Evolutionary conservation across 208 protist species (phyloP).

Genomic region (Acanthamoeba rhysodes): DNA sequence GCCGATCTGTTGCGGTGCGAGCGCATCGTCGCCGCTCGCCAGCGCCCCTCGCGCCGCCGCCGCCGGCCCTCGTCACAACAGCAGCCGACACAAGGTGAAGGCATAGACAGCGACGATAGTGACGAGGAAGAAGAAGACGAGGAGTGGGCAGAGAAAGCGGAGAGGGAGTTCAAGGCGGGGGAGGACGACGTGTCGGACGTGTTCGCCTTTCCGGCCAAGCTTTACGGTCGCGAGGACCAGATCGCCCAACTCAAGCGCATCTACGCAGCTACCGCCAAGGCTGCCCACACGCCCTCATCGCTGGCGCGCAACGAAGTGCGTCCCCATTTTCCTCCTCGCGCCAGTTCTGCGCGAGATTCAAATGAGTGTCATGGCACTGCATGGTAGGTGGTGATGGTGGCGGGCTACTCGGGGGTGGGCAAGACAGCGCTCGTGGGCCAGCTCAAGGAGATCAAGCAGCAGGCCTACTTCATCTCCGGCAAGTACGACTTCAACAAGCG

Average conservation of each 20-base stretch:
- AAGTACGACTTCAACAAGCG: slow-evolving; percentile 71
- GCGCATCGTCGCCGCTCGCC: not conserved
- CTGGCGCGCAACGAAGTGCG: too few species aligned
- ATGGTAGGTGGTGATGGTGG: not conserved
- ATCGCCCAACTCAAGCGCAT: not conserved
- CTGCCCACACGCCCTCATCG: not conserved
- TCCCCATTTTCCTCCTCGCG: too few species aligned
- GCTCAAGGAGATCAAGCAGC: slow-evolving; percentile 7
- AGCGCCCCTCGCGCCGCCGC: too few species aligned
- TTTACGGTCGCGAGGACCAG: slow-evolving; percentile 12
- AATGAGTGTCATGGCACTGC: too few species aligned
- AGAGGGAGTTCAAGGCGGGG: not conserved
- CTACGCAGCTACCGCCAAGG: not conserved
- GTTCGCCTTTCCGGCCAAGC: slow-evolving; percentile 15
- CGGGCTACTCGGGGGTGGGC: slow-evolving; percentile 42
- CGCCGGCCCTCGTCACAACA: not conserved
- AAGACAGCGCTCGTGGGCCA: slow-evolving; percentile 49
- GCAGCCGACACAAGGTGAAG: not conserved
- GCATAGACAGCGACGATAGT: too few species aligned
- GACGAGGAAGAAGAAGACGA: too few species aligned
- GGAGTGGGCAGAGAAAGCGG: not conserved
- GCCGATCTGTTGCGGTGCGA: slow-evolving; percentile 8
- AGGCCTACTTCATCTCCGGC: slow-evolving; percentile 42
- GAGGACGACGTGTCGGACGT: slow-evolving; percentile 66
- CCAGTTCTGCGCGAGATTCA: too few species aligned